A percentile compares a stretch with the other conserved stretches of the same genome.
Evolutionary conservation across 2,329 filamentous ascomycete species (phyloP).

Genomic region (Davidsoniella eucalypti): DNA sequence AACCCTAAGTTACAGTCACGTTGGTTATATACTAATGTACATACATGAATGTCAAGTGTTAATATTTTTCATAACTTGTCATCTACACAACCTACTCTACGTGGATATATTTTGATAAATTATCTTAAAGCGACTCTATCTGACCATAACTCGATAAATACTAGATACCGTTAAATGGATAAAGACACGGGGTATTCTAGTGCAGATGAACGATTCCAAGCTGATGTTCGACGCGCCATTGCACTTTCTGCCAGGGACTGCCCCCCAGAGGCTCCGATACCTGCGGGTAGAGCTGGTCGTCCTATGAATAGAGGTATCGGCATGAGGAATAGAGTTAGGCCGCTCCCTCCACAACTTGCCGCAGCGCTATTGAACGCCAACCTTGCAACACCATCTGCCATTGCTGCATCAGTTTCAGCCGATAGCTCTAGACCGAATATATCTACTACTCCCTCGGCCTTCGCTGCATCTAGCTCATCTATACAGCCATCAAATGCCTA

Average conservation of each 20-base stretch:
- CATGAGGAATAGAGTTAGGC: background rate
- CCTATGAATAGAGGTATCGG: background rate
- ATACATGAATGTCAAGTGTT: too few relatives aligned
- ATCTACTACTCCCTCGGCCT: too few relatives aligned
- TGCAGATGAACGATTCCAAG: constrained; percentile 33
- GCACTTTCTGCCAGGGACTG: constrained; percentile 34
- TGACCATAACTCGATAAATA: too few relatives aligned
- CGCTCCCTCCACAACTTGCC: constrained; percentile 6
- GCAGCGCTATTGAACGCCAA: constrained; percentile 9
- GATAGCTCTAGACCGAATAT: too few relatives aligned
- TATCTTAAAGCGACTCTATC: too few relatives aligned
- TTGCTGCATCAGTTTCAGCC: constrained; percentile 5
- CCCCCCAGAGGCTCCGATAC: constrained; percentile 3
- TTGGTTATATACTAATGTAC: too few relatives aligned
- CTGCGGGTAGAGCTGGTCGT: constrained; percentile 6
- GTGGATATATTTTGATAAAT: too few relatives aligned
- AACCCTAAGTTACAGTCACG: too few relatives aligned
- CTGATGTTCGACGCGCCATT: constrained; percentile 43
- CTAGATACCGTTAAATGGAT: background rate
- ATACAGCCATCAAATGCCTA: too few relatives aligned
- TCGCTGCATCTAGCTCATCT: too few relatives aligned
- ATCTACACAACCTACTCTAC: too few relatives aligned
- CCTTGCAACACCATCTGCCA: constrained; percentile 8
- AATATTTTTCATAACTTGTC: too few relatives aligned
- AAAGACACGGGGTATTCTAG: constrained; percentile 12